Evolutionary conservation across 139 green algal species (phyloP), one percentile per base, ranked within the genome.

Genomic region (Trebouxia sp.): DNA sequence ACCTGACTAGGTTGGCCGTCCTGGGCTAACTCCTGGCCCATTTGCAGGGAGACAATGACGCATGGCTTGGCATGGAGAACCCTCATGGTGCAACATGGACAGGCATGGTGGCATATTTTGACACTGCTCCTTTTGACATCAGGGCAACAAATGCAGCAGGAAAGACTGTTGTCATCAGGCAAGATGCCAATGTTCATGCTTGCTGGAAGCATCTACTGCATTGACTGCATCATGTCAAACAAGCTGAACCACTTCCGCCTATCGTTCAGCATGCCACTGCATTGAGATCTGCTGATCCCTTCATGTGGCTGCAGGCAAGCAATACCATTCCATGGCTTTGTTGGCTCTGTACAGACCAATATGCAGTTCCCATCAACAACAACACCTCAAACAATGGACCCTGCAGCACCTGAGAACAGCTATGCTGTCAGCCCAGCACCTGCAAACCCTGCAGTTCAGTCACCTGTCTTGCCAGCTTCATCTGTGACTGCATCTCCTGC

Each of bases 1-100:
- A n/a, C n/a, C n/a, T n/a, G n/a, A n/a, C n/a, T n/a, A n/a, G n/a
- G n/a, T n/a, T n/a, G n/a, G n/a, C n/a, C n/a, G n/a, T n/a, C n/a
- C n/a, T n/a, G n/a, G n/a, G n/a, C n/a, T n/a, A n/a, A n/a, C n/a
- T n/a, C n/a, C n/a, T n/a, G n/a, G n/a, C n/a, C 32, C 3, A 30
- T 45, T 17, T 6, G 32, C 62, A 72, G 62, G 35, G 62, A n/a
- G 32, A 32, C 0, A 14, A 32, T 1, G 43, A 72, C 15, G 37
- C 62, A 45, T 72, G 62, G 62, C 62, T 72, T 5, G 43, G 62
- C 62, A 72, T 72, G 62, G 32, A 72, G 32, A 72, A 30, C 17
- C 9, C 62, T 45, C 20, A 32, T 45, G 62, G 62, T 11, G 62
- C 62, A 32, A 45, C 32, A 12, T 72, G 62, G 62, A 72, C 62